phyloP scores from a whole-genome alignment of 495 filamentous ascomycete species.

The Podospora pseudoanserina region DNA sequence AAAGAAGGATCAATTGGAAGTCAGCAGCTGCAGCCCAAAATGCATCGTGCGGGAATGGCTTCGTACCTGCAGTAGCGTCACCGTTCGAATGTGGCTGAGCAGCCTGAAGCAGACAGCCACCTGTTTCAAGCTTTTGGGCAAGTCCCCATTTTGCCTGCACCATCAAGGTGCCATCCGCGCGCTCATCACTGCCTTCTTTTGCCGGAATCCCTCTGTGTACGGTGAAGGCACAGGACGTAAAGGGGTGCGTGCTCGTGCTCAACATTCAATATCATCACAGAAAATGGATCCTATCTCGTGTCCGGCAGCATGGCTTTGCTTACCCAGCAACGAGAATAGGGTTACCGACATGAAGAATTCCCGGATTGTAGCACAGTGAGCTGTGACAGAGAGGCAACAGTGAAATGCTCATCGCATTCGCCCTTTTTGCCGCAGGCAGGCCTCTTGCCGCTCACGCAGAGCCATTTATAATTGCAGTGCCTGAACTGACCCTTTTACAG shows the following conservation, averaged over 20 bases:
- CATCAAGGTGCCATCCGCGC: constrained; percentile 6
- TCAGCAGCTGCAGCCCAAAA: not conserved
- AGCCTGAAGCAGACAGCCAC: constrained; percentile 15
- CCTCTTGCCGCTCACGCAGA: constrained; percentile 5
- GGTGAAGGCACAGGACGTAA: not conserved
- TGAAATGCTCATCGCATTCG: not conserved
- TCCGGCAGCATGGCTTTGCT: not conserved
- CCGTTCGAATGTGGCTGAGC: constrained; percentile 20
- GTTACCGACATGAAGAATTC: not conserved
- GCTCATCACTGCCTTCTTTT: not conserved
- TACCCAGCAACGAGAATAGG: not conserved
- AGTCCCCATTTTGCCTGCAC: not conserved
- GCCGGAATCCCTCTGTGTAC: not conserved
- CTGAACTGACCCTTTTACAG: not conserved
- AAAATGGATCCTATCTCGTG: not conserved
- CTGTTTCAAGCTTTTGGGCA: constrained; percentile 12
- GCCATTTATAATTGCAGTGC: constrained; percentile 1
- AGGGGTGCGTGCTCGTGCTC: not conserved
- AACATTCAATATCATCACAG: not conserved
- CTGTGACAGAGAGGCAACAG: not conserved
- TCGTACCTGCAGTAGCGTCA: constrained; percentile 27
- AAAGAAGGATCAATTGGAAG: constrained; percentile 1
- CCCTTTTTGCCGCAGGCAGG: not conserved
- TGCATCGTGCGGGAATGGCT: constrained; percentile 1
- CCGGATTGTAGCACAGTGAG: not conserved